Percentiles rank a stretch among this genome's conserved stretches.
Conservation (phyloP, 1,284 basidiomycete species). For the Moesziomyces aphidis region DNA sequence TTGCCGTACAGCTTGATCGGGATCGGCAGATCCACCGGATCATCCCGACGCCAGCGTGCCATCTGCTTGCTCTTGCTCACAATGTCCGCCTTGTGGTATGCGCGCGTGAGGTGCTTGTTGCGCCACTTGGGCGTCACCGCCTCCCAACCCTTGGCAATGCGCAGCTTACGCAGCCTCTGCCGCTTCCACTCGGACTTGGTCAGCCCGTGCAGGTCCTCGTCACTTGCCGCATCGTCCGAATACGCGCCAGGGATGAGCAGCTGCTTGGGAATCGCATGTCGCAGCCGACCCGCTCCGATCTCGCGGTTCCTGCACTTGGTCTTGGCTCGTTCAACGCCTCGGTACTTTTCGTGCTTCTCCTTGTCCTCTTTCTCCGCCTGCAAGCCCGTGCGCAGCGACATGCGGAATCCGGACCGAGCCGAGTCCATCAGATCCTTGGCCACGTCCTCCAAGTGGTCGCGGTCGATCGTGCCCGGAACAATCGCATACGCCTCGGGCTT, state of each 20-base stretch:
- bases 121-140: slow-evolving; percentile 55
- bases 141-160: slow-evolving; percentile 51
- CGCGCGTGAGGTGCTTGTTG: slow-evolving; percentile 50
- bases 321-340: slow-evolving; percentile 49
- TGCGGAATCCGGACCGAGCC: slow-evolving; percentile 49
- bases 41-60: slow-evolving; percentile 51
- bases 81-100: slow-evolving; percentile 53
- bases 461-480: slow-evolving; percentile 47
- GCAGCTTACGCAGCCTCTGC: slow-evolving; percentile 42
- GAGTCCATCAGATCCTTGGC: slow-evolving; percentile 58
- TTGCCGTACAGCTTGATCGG: slow-evolving; percentile 53
- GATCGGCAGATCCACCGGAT: slow-evolving; percentile 50
- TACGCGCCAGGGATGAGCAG: slow-evolving; percentile 52
- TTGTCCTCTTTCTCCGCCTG: slow-evolving; percentile 54
- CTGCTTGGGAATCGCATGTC: slow-evolving; percentile 49
- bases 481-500: slow-evolving; percentile 52
- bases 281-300: slow-evolving; percentile 42
- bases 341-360: slow-evolving; percentile 54
- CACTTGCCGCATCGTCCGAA: slow-evolving; percentile 56
- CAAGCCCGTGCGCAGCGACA: slow-evolving; percentile 46
- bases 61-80: slow-evolving; percentile 54
- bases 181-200: slow-evolving; percentile 51
- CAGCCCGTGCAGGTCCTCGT: slow-evolving; percentile 55
- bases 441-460: slow-evolving; percentile 51
- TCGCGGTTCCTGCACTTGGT: slow-evolving; percentile 53